Percentiles rank a stretch among this genome's conserved stretches.
Evolutionary conservation across 2,329 filamentous ascomycete genomes (phyloP).

Genomic region (Alternaria brassicicola): DNA sequence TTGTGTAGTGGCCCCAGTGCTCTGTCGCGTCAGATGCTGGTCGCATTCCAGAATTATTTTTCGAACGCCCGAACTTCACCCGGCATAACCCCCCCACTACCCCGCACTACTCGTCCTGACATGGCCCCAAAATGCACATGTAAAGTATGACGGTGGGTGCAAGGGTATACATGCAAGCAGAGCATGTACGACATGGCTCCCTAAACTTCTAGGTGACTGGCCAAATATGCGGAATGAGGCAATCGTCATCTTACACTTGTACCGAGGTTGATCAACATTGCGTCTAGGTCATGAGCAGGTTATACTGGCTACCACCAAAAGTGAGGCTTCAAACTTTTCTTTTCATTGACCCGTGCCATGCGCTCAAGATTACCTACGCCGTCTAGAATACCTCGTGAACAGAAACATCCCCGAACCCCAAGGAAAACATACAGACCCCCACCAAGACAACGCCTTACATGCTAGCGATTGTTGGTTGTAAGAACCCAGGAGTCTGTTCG

Average conservation of each 20-base stretch:
- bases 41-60: conserved; percentile 25
- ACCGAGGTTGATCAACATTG: neutral
- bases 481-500: conserved; percentile 10
- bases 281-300: neutral
- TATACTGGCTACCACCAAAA: neutral
- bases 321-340: conserved; percentile 19
- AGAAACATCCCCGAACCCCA: conserved; percentile 9
- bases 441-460: conserved; percentile 26
- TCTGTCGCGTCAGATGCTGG: neutral
- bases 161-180: neutral
- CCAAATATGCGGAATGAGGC: neutral
- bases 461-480: conserved; percentile 19
- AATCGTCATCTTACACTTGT: neutral
- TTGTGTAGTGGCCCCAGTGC: neutral
- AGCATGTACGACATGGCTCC: neutral
- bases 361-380: conserved; percentile 9
- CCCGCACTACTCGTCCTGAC: conserved; percentile 20
- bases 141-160: neutral
- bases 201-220: neutral
- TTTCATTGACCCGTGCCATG: conserved; percentile 9
- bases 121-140: neutral
- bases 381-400: conserved; percentile 10
- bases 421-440: conserved; percentile 23
- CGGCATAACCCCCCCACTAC: conserved; percentile 22
- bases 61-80: conserved; percentile 21